A percentile compares a stretch with the other conserved stretches of the same genome.
phyloP scores from a whole-genome alignment of 495 filamentous ascomycete species.

The Aspergillus diversus region DNA sequence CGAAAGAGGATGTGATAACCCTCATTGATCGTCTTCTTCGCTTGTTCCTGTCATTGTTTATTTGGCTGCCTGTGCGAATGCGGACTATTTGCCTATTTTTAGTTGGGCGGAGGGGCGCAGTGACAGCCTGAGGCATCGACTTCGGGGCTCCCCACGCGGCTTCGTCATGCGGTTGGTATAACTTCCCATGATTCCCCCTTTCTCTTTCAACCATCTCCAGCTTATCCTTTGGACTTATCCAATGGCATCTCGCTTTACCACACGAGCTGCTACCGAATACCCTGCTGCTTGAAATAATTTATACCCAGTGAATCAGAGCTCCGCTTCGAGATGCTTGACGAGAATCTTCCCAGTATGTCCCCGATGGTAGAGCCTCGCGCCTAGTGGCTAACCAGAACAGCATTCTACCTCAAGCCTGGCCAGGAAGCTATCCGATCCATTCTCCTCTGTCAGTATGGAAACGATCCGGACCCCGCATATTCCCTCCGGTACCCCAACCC shows the following conservation, averaged over 20 bases:
- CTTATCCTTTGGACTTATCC: conserved; percentile 6
- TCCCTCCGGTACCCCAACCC: conserved; percentile 75
- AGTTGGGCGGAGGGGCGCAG: conserved; percentile 10
- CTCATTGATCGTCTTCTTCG: not conserved
- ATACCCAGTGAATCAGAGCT: not conserved
- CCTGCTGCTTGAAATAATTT: not conserved
- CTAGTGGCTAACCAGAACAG: conserved; percentile 41
- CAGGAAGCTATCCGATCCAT: conserved; percentile 60
- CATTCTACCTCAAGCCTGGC: conserved; percentile 63
- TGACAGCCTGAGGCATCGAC: conserved; percentile 3
- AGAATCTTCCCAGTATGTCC: conserved; percentile 81
- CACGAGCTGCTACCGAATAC: not conserved
- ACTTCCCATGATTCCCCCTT: conserved; percentile 1
- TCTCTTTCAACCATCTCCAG: not conserved
- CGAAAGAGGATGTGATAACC: not conserved
- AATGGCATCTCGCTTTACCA: conserved; percentile 15
- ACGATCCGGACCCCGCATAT: conserved; percentile 79
- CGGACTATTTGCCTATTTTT: conserved; percentile 12
- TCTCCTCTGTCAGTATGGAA: conserved; percentile 77
- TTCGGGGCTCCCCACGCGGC: not conserved
- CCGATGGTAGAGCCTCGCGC: conserved; percentile 6
- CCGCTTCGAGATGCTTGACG: conserved; percentile 74
- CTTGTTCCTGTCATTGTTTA: not conserved
- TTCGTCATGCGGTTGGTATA: conserved; percentile 7
- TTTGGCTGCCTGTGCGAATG: conserved; percentile 13